A percentile compares a stretch with the other conserved stretches of the same genome.
Conservation (phyloP, 768 basidiomycete genomes). For the Clathrus columnatus region DNA sequence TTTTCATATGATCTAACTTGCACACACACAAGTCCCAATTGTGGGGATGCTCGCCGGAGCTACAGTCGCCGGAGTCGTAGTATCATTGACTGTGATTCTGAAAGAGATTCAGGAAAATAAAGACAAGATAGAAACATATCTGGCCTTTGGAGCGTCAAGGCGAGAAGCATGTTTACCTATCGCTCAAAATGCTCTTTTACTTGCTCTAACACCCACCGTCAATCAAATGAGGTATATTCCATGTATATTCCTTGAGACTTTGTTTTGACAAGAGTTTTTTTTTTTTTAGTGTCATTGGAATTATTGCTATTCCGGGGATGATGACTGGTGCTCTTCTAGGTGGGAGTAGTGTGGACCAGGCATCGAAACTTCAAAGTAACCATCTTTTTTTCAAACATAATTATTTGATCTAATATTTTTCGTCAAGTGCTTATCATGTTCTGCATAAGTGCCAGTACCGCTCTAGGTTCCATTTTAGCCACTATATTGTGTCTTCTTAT, state of each 20-base stretch:
- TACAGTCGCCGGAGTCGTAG: conserved; percentile 67
- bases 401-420: background rate
- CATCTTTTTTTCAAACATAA: background rate
- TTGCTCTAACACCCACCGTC: conserved; percentile 73
- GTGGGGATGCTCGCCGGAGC: conserved; percentile 82
- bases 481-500: conserved; percentile 52
- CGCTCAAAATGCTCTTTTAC: conserved; percentile 65
- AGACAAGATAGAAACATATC: conserved; percentile 79
- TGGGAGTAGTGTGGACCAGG: conserved; percentile 76
- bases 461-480: conserved; percentile 58
- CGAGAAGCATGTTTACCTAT: conserved; percentile 79
- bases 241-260: background rate
- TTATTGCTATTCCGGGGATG: conserved; percentile 81
- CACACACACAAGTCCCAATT: conserved; percentile 50
- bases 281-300: conserved; percentile 53
- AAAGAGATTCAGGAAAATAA: conserved; percentile 77
- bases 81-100: conserved; percentile 60
- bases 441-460: conserved; percentile 76
- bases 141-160: conserved; percentile 78
- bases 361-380: conserved; percentile 66
- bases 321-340: conserved; percentile 90
- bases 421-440: conserved; percentile 77
- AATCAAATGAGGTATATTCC: conserved; percentile 70
- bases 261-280: background rate
- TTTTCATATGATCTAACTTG: background rate